Base-by-base conservation (phyloP, 495 filamentous ascomycete genomes). In the Hypomontagnella submonticulosa region DNA sequence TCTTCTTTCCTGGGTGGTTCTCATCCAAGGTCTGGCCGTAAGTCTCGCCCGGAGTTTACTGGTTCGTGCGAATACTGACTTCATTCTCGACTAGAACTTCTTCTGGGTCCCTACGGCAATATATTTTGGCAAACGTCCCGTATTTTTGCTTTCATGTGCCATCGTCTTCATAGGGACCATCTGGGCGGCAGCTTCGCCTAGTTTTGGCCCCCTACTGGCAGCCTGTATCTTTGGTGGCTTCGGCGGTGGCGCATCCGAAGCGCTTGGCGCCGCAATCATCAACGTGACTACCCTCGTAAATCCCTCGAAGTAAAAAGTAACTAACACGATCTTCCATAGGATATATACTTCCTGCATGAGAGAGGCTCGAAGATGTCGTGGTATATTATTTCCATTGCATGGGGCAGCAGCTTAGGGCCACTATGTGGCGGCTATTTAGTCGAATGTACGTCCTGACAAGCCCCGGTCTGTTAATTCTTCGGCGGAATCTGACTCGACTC, bases 261-360 rank as follows among this genome's bases (percentile, higher is more conserved):
- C 56, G 2, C 36, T 59, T 5, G 56, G 56, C 4, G 56, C 56
- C 33, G 56, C 56, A 32, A 59, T 59, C 23, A 50, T 59, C 13
- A 59, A 59, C 34, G 56, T 59, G 16, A 50, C 37, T 19, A 1
- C 20, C 16, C 16, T 6, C 12, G 19, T 4, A 12, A 13, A 33
- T 13, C 3, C 5, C 12, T 11, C 11, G 0, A 11, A 12, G 6
- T 8, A 12, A 18, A 16, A 6, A 1, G 2, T 27, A 13, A 12
- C 55, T 58, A 37, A 58, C 4, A 4, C 11, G 11, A 11, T 13
- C 19, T 36, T 12, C 8, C 4, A 4, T 23, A 59, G 56, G 56
- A 59, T 50, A 59, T 59, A 23, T 59, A 59, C 37, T 59, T 59
- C 4, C 20, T 59, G 8, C 56, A 59, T 13, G 56, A 59, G 36